Conservation (phyloP, 169 alveolate genomes). For the Cryptosporidium bovis region DNA sequence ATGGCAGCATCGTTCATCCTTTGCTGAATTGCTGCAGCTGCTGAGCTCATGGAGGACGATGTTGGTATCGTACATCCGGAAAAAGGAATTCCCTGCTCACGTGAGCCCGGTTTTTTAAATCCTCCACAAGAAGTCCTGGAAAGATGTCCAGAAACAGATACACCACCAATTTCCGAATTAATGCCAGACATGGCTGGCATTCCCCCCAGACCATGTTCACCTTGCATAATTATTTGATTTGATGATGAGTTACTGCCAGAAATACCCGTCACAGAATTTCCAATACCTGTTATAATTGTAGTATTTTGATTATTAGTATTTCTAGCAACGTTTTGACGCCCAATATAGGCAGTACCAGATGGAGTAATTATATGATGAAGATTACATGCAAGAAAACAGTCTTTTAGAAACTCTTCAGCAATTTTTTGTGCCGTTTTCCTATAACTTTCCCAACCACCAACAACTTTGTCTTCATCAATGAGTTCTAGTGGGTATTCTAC, state of each 20-base stretch:
- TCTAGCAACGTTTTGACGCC: conserved; percentile 73
- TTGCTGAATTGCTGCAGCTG: conserved; percentile 67
- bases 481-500: conserved; percentile 57
- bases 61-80: conserved; percentile 48
- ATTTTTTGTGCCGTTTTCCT: conserved; percentile 57
- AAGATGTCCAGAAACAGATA: conserved; percentile 9
- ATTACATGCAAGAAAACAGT: conserved; percentile 53
- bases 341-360: conserved; percentile 71
- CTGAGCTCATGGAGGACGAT: conserved; percentile 58
- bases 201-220: not conserved
- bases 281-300: not conserved
- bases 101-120: not conserved
- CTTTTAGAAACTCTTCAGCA: conserved; percentile 56
- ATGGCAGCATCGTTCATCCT: conserved; percentile 73
- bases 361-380: conserved; percentile 64
- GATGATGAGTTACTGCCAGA: not conserved
- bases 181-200: not conserved
- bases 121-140: not conserved
- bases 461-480: conserved; percentile 20
- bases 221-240: not conserved
- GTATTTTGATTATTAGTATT: conserved; percentile 28
- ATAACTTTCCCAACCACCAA: conserved; percentile 74
- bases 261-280: not conserved
- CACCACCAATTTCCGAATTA: not conserved
- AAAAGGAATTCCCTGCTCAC: conserved; percentile 4